Evolutionary conservation across 768 basidiomycete species (phyloP).

Genomic region (Fibroporia radiculosa): DNA sequence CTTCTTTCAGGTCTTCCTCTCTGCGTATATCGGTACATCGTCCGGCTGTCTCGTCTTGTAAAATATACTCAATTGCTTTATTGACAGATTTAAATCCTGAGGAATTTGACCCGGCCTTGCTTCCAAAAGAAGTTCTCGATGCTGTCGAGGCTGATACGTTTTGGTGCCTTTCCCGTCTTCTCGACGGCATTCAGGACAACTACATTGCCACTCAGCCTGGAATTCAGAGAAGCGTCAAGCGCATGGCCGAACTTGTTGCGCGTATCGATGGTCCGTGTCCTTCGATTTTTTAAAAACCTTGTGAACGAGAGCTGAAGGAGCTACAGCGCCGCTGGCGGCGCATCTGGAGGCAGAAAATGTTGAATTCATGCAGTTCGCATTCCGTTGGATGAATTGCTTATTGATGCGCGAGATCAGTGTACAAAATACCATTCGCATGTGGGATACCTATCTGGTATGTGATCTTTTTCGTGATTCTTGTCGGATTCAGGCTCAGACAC

Average conservation of each 20-base stretch:
- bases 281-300: neutral
- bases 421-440: constrained; percentile 96
- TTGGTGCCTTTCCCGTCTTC: constrained; percentile 92
- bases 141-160: constrained; percentile 97
- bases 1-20: constrained; percentile 96
- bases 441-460: constrained; percentile 97
- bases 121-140: constrained; percentile 62
- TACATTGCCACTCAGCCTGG: constrained; percentile 97
- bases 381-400: constrained; percentile 99
- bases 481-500: neutral
- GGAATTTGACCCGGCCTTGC: constrained; percentile 68
- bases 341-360: constrained; percentile 90
- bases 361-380: constrained; percentile 99
- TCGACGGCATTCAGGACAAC: constrained; percentile 98
- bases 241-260: constrained; percentile 90
- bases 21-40: constrained; percentile 80
- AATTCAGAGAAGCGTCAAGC: constrained; percentile 85
- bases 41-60: neutral
- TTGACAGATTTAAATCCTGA: constrained; percentile 83
- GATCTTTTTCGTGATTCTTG: neutral
- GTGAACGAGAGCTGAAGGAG: neutral
- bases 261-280: constrained; percentile 68
- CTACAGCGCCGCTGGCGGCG: constrained; percentile 68
- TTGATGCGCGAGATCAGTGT: constrained; percentile 98
- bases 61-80: neutral